These are phyloP conservation scores for Hypoxylon perforatum DNA, from an alignment of 495 filamentous ascomycete genomes.

Conservation along the genomic window DNA sequence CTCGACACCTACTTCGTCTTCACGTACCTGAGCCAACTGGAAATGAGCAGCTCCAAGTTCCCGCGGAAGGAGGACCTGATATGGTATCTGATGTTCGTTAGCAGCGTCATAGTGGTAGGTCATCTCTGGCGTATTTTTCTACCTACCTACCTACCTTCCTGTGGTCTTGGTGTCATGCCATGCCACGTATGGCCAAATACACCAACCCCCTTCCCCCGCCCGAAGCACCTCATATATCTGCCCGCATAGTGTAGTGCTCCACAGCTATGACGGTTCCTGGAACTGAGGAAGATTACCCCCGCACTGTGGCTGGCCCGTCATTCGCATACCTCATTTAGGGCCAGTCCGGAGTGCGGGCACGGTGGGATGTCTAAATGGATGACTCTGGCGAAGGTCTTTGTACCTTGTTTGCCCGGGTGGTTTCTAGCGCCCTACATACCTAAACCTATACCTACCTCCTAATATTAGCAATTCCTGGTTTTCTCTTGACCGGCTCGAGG, in stretches of 20 bases:
- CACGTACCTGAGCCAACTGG: constrained; percentile 57
- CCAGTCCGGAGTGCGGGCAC: constrained; percentile 80
- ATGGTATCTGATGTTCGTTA: constrained; percentile 60
- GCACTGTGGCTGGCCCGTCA: constrained; percentile 76
- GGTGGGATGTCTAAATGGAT: constrained; percentile 92
- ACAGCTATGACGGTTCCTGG: constrained; percentile 94
- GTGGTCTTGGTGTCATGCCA: background rate
- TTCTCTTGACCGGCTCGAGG: constrained; percentile 10
- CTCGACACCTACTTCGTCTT: constrained; percentile 82
- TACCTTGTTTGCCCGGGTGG: constrained; percentile 73
- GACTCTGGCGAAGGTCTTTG: constrained; percentile 71
- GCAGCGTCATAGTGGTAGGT: constrained; percentile 59
- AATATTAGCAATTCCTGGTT: constrained; percentile 10
- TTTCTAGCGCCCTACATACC: constrained; percentile 89
- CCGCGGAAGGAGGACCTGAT: constrained; percentile 56
- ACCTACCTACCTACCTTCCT: constrained; percentile 2
- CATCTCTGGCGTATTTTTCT: constrained; percentile 5
- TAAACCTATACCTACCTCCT: no score
- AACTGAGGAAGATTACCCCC: constrained; percentile 96
- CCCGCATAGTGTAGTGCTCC: constrained; percentile 84
- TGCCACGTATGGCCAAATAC: background rate
- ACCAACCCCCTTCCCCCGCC: constrained; percentile 19
- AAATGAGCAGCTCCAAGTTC: constrained; percentile 55
- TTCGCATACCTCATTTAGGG: constrained; percentile 83
- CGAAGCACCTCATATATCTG: constrained; percentile 86